These are phyloP conservation scores for Margaritispora aquatica DNA, from an alignment of 495 filamentous ascomycete species.

Conservation along the genomic window DNA sequence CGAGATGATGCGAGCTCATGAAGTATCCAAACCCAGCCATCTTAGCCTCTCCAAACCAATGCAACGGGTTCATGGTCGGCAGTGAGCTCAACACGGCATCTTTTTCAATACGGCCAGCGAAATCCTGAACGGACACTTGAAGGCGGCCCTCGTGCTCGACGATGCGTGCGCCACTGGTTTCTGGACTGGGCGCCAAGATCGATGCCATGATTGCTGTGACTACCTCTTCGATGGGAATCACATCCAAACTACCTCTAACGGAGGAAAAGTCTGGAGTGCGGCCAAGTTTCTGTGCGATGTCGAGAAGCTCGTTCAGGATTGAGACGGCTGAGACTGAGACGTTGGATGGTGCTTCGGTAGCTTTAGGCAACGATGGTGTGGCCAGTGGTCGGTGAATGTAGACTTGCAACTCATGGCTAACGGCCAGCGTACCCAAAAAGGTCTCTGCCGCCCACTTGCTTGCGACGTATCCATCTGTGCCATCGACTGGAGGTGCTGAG, in stretches of 20 bases:
- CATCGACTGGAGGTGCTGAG: background rate
- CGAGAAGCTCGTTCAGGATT: background rate
- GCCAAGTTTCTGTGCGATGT: background rate
- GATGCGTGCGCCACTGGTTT: background rate
- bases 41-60: background rate
- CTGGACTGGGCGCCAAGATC: background rate
- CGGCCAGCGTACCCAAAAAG: background rate
- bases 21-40: background rate
- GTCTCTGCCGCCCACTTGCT: background rate
- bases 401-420: background rate
- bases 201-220: background rate
- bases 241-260: background rate
- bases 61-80: background rate
- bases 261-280: background rate
- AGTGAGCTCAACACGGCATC: background rate
- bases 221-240: background rate
- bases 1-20: background rate
- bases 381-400: background rate
- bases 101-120: background rate
- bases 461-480: constrained; percentile 1
- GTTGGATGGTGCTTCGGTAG: background rate
- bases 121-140: background rate
- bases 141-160: background rate
- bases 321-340: background rate
- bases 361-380: no score